Conservation (phyloP, 305 asterid species). For the Fraxinus dipetala region DNA sequence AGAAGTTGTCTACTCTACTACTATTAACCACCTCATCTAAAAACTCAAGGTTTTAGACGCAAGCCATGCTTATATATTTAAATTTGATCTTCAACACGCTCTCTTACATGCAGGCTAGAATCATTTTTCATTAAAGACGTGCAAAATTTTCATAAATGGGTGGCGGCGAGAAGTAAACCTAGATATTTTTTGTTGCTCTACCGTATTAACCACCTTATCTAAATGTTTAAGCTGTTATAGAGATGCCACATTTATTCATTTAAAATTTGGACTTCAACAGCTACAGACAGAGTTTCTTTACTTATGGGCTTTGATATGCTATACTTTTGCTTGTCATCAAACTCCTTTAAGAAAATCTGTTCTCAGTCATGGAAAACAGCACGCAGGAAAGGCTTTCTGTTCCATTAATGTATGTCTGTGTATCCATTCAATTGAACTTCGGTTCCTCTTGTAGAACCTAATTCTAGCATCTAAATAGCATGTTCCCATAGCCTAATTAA, state of each 20-base stretch:
- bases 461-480: not conserved
- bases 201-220: not conserved
- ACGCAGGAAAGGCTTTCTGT: not conserved
- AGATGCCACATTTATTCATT: not conserved
- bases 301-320: not conserved
- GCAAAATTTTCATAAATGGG: not conserved
- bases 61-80: not conserved
- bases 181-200: not conserved
- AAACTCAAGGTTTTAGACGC: not conserved
- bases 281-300: not conserved
- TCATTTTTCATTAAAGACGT: not conserved
- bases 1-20: not conserved
- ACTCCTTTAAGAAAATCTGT: slow-evolving; percentile 4
- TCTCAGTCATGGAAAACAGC: not conserved
- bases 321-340: slow-evolving; percentile 2
- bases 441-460: slow-evolving; percentile 5
- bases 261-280: not conserved
- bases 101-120: not conserved
- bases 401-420: slow-evolving; percentile 1
- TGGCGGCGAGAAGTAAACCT: not conserved
- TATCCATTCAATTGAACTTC: slow-evolving; percentile 11
- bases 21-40: not conserved
- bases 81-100: not conserved
- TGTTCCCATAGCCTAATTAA: not conserved
- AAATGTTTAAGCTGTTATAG: not conserved